Percentiles rank a stretch among this genome's conserved stretches.
Conservation (phyloP, 2,329 filamentous ascomycete genomes). For the Juglanconis oblonga region DNA sequence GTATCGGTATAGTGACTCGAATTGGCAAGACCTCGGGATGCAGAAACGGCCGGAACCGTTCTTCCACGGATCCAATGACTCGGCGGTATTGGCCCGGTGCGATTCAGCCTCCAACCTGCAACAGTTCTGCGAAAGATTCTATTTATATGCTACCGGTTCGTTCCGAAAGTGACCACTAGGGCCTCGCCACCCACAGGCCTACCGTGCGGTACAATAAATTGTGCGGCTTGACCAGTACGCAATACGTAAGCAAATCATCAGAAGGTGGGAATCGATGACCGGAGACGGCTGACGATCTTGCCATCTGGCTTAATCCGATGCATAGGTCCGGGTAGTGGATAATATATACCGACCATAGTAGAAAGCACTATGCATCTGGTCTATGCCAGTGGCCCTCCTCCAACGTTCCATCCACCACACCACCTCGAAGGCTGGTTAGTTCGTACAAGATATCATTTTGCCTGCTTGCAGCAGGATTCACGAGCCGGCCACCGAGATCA, state of each 20-base stretch:
- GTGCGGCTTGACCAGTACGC: neutral
- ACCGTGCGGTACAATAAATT: neutral
- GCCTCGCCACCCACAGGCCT: neutral
- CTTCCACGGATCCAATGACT: conserved; percentile 8
- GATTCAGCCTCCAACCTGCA: neutral
- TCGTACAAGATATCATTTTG: neutral
- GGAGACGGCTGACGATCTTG: too few relatives aligned
- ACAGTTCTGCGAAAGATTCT: conserved; percentile 6
- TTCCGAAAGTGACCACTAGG: neutral
- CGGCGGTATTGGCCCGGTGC: conserved; percentile 10
- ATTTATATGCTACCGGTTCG: conserved; percentile 10
- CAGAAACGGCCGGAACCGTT: neutral
- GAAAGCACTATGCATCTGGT: too few relatives aligned
- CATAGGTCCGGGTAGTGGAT: too few relatives aligned
- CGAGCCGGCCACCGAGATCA: conserved; percentile 8
- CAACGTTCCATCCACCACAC: too few relatives aligned
- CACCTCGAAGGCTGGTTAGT: too few relatives aligned
- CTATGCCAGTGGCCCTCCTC: too few relatives aligned
- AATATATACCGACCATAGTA: too few relatives aligned
- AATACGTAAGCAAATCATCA: conserved; percentile 4
- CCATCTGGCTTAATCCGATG: too few relatives aligned
- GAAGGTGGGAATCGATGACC: neutral
- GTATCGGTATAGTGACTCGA: too few relatives aligned
- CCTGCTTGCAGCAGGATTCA: neutral
- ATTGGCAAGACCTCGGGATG: neutral